Conservation (phyloP, 805 yeast species). For the Nadsonia fulvescens region DNA sequence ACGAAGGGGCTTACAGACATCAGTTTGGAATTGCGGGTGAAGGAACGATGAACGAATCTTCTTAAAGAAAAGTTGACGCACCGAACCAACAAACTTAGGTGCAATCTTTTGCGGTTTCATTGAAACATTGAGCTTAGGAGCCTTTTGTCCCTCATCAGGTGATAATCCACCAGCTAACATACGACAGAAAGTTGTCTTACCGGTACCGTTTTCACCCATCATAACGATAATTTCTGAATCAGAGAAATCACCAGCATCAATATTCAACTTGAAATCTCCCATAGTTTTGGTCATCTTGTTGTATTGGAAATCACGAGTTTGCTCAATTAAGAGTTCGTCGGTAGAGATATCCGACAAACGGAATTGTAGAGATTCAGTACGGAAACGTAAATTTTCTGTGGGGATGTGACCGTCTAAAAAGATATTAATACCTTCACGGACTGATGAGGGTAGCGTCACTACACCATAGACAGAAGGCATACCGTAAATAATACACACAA, state of each 20-base stretch:
- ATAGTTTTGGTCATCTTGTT: slow-evolving; percentile 79
- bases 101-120: slow-evolving; percentile 99
- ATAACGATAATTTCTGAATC: slow-evolving; percentile 93
- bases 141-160: slow-evolving; percentile 64
- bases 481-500: slow-evolving; percentile 91
- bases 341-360: slow-evolving; percentile 69
- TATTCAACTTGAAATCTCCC: slow-evolving; percentile 81
- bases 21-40: slow-evolving; percentile 95
- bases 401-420: slow-evolving; percentile 97
- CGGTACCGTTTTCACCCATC: slow-evolving; percentile 99
- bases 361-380: slow-evolving; percentile 89
- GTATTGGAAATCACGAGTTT: slow-evolving; percentile 58
- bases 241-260: slow-evolving; percentile 78
- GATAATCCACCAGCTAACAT: slow-evolving; percentile 82
- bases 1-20: slow-evolving; percentile 86
- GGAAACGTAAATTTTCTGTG: slow-evolving; percentile 89
- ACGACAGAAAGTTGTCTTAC: slow-evolving; percentile 95
- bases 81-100: slow-evolving; percentile 97
- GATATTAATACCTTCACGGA: slow-evolving; percentile 97
- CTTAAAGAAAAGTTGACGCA: slow-evolving; percentile 91
- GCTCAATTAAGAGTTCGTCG: slow-evolving; percentile 59
- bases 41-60: slow-evolving; percentile 87
- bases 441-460: slow-evolving; percentile 89
- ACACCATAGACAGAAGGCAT: slow-evolving; percentile 98
- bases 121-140: slow-evolving; percentile 79